Base-by-base conservation (phyloP, 2,329 filamentous ascomycete species). In the Pezicula carpinea region DNA sequence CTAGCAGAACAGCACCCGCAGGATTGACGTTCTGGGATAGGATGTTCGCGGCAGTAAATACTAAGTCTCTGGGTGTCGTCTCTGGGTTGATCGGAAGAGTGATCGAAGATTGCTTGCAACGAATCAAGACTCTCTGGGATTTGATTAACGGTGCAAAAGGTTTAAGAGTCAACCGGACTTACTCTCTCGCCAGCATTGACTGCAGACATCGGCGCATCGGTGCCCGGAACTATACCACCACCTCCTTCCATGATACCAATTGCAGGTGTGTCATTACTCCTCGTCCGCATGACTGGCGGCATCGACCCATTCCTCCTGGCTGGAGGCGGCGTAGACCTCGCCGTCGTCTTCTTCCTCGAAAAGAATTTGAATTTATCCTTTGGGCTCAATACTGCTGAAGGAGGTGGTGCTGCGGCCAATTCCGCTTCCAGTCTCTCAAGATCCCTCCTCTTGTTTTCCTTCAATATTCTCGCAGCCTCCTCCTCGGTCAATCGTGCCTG, bases 121-220 rank as follows among this genome's bases (percentile, higher is more conserved):
- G 79, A 32, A 96, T 80, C 29, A 80, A 73, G 15, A 95, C 87
- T 55, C 78, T 78, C 77, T 85, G 51, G 42, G 10, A 52, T 34
- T 31, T 44, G 44, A 51, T 68, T 56, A 69, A 61, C 49, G 53
- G 33, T 29, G n/a, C n/a, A 43, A 46, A 10, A 29, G 51, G 44
- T 49, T 36, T 23, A 43, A 41, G 39, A 7, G 15, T n/a, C n/a
- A 29, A 7, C 23, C 18, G 19, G 56, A 71, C 81, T 74, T 67
- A 87, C 83, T 57, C 89, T 76, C 61, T 91, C 87, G 39, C 83
- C 85, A 51, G 85, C 80, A 68, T 95, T 95, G 49, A 86, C 84
- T 13, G 88, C 88, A 45, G 89, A 90, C 8, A 84, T 73, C 1
- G 90, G 90, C 18, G 87, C 87, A 70, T 95, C 89, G 36, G 76